Percentiles rank a stretch among this genome's conserved stretches.
Conservation (phyloP, 176 grass and related monocot genomes). For the Zoysia pacifica region DNA sequence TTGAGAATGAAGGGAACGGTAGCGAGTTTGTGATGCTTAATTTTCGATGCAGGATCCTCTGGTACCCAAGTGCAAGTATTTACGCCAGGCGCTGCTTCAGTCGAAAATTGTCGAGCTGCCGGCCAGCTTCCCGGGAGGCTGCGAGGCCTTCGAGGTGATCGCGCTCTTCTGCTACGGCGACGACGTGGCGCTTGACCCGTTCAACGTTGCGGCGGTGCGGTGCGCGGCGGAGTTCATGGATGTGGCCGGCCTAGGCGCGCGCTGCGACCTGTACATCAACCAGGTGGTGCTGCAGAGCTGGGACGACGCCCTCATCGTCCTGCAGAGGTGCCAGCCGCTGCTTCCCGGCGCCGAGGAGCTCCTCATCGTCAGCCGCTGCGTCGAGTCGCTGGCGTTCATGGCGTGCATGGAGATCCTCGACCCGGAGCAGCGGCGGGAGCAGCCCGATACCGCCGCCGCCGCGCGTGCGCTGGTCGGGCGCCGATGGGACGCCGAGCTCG, state of each 20-base stretch:
- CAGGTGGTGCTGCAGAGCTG: slow-evolving; percentile 94
- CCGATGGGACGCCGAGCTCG: slow-evolving; percentile 71
- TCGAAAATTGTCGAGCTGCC: slow-evolving; percentile 57
- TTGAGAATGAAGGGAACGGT: not conserved
- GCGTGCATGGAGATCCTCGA: slow-evolving; percentile 99
- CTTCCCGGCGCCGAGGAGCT: slow-evolving; percentile 77
- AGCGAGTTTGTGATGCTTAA: not conserved
- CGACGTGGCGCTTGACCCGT: slow-evolving; percentile 67
- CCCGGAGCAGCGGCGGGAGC: slow-evolving; percentile 64
- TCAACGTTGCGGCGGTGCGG: slow-evolving; percentile 76
- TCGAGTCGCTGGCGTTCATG: slow-evolving; percentile 96
- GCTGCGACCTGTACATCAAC: slow-evolving; percentile 91
- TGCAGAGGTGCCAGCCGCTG: slow-evolving; percentile 70
- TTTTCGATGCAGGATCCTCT: slow-evolving; percentile 53
- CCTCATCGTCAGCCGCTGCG: slow-evolving; percentile 78
- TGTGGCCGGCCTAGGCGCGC: slow-evolving; percentile 57
- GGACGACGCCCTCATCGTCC: slow-evolving; percentile 87
- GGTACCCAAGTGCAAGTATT: slow-evolving; percentile 61
- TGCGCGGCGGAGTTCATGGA: slow-evolving; percentile 76
- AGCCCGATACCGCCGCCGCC: slow-evolving; percentile 12
- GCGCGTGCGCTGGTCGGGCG: slow-evolving; percentile 43
- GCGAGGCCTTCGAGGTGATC: slow-evolving; percentile 75
- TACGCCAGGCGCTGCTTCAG: slow-evolving; percentile 42
- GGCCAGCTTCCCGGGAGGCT: slow-evolving; percentile 56
- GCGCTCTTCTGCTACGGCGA: slow-evolving; percentile 79